Conservation (phyloP, 1,284 basidiomycete species). For the Rhodotorula sp. region DNA sequence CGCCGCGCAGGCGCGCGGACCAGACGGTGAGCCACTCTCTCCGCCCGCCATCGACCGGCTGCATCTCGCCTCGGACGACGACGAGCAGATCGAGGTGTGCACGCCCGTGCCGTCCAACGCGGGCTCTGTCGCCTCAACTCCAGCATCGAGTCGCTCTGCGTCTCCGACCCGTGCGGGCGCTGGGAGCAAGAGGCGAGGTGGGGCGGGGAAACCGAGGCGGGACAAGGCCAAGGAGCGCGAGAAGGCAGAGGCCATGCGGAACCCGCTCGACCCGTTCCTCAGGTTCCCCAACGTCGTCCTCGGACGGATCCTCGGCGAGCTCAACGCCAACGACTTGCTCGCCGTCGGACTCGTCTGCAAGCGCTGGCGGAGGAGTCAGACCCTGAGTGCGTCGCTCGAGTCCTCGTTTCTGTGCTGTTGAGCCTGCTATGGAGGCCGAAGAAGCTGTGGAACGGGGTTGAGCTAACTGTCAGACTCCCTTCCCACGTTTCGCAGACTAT, state of each 20-base stretch:
- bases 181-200: slow-evolving; percentile 8
- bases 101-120: slow-evolving; percentile 24
- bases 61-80: slow-evolving; percentile 19
- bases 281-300: slow-evolving; percentile 31
- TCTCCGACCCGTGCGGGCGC: slow-evolving; percentile 12
- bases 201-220: slow-evolving; percentile 36
- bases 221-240: slow-evolving; percentile 37
- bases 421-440: not conserved
- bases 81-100: slow-evolving; percentile 34
- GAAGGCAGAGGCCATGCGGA: slow-evolving; percentile 32
- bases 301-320: slow-evolving; percentile 31
- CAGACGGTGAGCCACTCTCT: slow-evolving; percentile 9
- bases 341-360: slow-evolving; percentile 31
- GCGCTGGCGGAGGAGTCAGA: slow-evolving; percentile 31
- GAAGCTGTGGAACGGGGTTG: not conserved
- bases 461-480: not conserved
- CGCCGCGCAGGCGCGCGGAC: slow-evolving; percentile 13
- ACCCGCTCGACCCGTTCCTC: slow-evolving; percentile 31
- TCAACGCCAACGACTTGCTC: slow-evolving; percentile 23
- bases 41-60: slow-evolving; percentile 14
- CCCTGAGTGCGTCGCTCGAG: slow-evolving; percentile 24
- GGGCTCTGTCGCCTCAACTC: slow-evolving; percentile 16
- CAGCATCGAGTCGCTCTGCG: slow-evolving; percentile 20
- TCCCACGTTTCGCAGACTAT: slow-evolving; percentile 27
- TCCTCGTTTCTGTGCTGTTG: not conserved